Evolutionary conservation across 768 basidiomycete genomes (phyloP), one percentile per base, ranked within the genome.

Genomic region (Tricholoma matsutake): DNA sequence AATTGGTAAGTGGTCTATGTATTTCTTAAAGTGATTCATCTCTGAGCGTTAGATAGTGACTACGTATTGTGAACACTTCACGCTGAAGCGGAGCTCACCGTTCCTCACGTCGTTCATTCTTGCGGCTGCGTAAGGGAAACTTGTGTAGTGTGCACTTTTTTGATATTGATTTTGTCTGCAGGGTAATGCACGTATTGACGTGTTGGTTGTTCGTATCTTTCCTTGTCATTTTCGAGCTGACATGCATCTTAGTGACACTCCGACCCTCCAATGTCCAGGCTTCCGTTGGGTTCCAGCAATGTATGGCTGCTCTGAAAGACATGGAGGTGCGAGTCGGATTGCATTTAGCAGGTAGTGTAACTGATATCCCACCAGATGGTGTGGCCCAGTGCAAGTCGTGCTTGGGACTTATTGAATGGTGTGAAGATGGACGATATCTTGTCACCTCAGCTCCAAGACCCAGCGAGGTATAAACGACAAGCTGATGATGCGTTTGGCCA

Each of bases 171-270:
- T 37, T 49, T 57, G 64, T 57, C 65, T 56, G 61, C 51, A 91
- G 91, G 29, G 88, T 92, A 65, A 90, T 91, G 89, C 89, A 92
- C 67, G 82, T 91, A 45, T 75, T 89, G 65, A 89, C 88, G 16
- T 68, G 91, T 90, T 72, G 63, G 86, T 73, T 56, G 7, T 52
- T 6, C 6, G 52, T 56, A 32, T 34, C 31, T 56, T 57, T 58
- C 18, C 18, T 29, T 56, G 20, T 28, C 63, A 62, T n/a, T 66
- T 57, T 49, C 67, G 59, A 29, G 68, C 39, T 43, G 32, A 56
- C 51, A 60, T 47, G 53, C 52, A 37, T 59, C 55, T 5, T 64
- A 92, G 91, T 92, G 70, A 86, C 84, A 6, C 75, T 90, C 59
- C 83, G 84, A n/a, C 87, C 91, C 18, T 81, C 83, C 41, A 86